phyloP scores from a whole-genome alignment of 192 early-diverging fungal species.

The Coemansia aciculifera region DNA sequence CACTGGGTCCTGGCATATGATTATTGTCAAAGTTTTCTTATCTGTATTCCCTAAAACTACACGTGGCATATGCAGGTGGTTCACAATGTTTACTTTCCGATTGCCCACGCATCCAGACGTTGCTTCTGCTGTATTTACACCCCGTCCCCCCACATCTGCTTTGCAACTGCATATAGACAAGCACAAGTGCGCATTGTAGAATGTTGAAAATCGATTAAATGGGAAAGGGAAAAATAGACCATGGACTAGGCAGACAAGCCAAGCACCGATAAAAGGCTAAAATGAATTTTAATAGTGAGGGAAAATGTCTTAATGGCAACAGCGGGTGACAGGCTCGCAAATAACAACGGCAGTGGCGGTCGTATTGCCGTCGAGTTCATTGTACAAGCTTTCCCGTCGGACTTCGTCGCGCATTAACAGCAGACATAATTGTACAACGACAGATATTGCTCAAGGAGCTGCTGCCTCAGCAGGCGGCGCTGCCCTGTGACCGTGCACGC shows the following conservation, averaged over 20 bases:
- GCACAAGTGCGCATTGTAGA: not conserved
- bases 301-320: too few species aligned
- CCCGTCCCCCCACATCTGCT: too few species aligned
- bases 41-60: not conserved
- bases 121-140: not conserved
- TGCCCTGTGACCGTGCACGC: conserved; percentile 61
- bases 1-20: not conserved
- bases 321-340: not conserved
- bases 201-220: not conserved
- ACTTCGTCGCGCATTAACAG: not conserved
- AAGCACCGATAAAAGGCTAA: not conserved
- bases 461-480: conserved; percentile 10
- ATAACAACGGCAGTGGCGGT: not conserved
- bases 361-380: not conserved
- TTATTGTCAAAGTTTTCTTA: not conserved
- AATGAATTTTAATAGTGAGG: not conserved
- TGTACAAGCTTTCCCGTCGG: not conserved
- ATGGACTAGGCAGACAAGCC: not conserved
- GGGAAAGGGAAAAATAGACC: not conserved
- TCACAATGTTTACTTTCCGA: not conserved
- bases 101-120: not conserved
- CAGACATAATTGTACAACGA: not conserved
- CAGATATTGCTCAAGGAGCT: conserved; percentile 9
- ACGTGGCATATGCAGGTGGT: not conserved
- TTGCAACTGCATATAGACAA: not conserved